Conservation (phyloP, 2,329 filamentous ascomycete species). For the Diplocarpon mali region DNA sequence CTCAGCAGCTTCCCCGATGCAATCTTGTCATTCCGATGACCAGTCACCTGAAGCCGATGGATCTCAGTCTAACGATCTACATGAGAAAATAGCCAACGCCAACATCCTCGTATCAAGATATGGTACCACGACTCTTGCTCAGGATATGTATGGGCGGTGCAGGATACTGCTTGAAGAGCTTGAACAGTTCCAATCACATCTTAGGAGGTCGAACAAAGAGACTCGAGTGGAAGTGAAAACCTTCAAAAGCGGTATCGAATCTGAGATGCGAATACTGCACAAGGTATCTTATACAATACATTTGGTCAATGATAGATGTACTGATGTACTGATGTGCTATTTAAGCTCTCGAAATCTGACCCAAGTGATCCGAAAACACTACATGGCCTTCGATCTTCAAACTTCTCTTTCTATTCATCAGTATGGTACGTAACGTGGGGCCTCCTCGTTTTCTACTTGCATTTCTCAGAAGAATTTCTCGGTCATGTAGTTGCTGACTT, state of each 20-base stretch:
- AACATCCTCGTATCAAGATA: slow-evolving; percentile 3
- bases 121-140: slow-evolving; percentile 10
- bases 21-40: background rate
- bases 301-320: background rate
- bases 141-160: slow-evolving; percentile 26
- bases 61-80: slow-evolving; percentile 1
- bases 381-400: slow-evolving; percentile 53
- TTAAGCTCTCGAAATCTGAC: slow-evolving; percentile 13
- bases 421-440: slow-evolving; percentile 37
- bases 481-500: too few relatives aligned
- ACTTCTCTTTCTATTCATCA: slow-evolving; percentile 52
- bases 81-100: slow-evolving; percentile 2
- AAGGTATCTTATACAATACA: slow-evolving; percentile 25
- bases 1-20: background rate
- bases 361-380: slow-evolving; percentile 27
- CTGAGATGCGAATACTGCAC: slow-evolving; percentile 37
- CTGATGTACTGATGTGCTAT: slow-evolving; percentile 1
- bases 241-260: slow-evolving; percentile 35
- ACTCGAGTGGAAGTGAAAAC: slow-evolving; percentile 38
- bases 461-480: too few relatives aligned
- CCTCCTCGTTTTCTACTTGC: too few relatives aligned
- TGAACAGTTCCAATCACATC: slow-evolving; percentile 32
- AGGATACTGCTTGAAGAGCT: slow-evolving; percentile 33
- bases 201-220: slow-evolving; percentile 33
- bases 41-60: slow-evolving; percentile 5